A percentile compares a stretch with the other conserved stretches of the same genome.
Conservation (phyloP, 257 asterid species). For the Orobanche coerulescens region DNA sequence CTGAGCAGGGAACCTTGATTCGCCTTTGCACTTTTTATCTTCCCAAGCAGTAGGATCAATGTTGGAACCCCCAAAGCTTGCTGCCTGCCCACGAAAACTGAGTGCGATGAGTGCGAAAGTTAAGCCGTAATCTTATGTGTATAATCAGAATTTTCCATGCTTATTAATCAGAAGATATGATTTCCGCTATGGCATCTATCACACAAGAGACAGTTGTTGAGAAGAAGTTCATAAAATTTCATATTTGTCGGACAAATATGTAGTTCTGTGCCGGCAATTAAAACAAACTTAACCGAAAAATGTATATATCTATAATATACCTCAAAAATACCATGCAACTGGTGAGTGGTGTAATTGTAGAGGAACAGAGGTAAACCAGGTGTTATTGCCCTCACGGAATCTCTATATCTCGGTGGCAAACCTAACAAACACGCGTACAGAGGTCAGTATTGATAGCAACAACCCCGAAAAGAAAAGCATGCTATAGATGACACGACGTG, state of each 20-base stretch:
- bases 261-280: neutral
- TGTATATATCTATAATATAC: no score
- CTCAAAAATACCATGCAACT: constrained; percentile 91
- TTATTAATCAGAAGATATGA: neutral
- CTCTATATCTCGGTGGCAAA: constrained; percentile 88
- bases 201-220: neutral
- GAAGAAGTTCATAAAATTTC: neutral
- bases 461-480: neutral
- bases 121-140: neutral
- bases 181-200: neutral
- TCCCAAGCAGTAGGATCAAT: constrained; percentile 99
- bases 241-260: neutral
- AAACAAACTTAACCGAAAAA: neutral
- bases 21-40: constrained; percentile 95
- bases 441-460: neutral
- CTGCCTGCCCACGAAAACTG: constrained; percentile 34
- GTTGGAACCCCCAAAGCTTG: constrained; percentile 90
- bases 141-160: neutral
- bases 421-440: constrained; percentile 37
- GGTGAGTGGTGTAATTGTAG: constrained; percentile 89
- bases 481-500: neutral
- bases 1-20: constrained; percentile 98
- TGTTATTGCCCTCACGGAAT: constrained; percentile 92
- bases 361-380: constrained; percentile 92
- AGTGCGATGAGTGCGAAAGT: neutral